Percentiles rank a stretch among this genome's conserved stretches.
Conservation (phyloP, 1,284 basidiomycete species). For the Puccinia coronata region DNA sequence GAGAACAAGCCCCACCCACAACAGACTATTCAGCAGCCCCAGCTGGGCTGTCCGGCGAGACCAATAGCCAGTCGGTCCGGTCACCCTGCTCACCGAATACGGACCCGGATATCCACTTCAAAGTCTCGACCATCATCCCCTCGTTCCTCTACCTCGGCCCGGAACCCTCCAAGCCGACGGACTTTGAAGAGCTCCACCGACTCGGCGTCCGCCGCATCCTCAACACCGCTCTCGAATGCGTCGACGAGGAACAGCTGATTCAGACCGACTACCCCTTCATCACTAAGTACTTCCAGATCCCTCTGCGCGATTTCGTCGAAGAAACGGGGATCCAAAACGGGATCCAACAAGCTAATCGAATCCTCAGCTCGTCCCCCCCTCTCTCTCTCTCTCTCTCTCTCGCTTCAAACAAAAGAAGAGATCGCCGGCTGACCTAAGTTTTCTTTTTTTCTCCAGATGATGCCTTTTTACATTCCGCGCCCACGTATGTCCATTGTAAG, state of each 20-base stretch:
- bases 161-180: conserved; percentile 72
- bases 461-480: conserved; percentile 78
- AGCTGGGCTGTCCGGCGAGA: neutral
- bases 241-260: conserved; percentile 69
- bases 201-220: conserved; percentile 84
- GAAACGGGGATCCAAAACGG: conserved; percentile 83
- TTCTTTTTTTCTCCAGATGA: conserved; percentile 67
- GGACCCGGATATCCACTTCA: conserved; percentile 62
- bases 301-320: conserved; percentile 92
- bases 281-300: conserved; percentile 78
- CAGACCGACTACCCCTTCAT: conserved; percentile 57
- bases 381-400: neutral
- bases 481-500: conserved; percentile 94
- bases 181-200: conserved; percentile 71
- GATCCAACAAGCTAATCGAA: conserved; percentile 78
- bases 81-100: conserved; percentile 19
- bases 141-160: conserved; percentile 87
- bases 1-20: neutral
- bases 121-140: conserved; percentile 82
- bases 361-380: conserved; percentile 68
- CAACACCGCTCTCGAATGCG: conserved; percentile 87
- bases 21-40: neutral
- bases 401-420: neutral
- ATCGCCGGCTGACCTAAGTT: conserved; percentile 14
- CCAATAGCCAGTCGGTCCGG: neutral